phyloP scores from a whole-genome alignment of 306 rosid species.

The Dicorynia guianensis region DNA sequence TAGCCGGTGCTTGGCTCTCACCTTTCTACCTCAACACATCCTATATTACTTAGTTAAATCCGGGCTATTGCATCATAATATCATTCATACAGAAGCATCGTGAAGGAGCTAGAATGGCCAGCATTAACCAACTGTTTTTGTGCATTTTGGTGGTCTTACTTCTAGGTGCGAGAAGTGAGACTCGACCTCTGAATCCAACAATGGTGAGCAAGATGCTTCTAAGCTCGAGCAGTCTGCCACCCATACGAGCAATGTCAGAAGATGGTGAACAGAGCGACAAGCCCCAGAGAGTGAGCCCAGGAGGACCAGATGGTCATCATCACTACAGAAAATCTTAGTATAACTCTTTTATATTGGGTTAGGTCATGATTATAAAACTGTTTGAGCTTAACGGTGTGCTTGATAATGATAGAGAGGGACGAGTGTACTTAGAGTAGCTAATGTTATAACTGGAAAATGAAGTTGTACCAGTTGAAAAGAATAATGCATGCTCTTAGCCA shows the following conservation, averaged over 20 bases:
- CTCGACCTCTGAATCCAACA: constrained; percentile 43
- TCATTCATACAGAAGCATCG: too few species aligned
- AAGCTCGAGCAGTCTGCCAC: background rate
- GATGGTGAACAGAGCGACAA: background rate
- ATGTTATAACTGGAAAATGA: too few species aligned
- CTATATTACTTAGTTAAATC: too few species aligned
- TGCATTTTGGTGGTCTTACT: constrained; percentile 40
- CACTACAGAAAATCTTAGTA: background rate
- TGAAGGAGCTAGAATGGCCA: background rate
- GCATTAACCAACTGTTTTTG: background rate
- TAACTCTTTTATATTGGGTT: too few species aligned
- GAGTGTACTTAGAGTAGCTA: too few species aligned
- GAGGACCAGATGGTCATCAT: constrained; percentile 52
- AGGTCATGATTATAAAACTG: too few species aligned
- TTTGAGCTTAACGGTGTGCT: too few species aligned
- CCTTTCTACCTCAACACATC: constrained; percentile 12
- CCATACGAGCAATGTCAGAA: background rate
- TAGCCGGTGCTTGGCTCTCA: constrained; percentile 31
- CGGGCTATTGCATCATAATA: too few species aligned
- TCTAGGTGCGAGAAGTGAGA: constrained; percentile 41
- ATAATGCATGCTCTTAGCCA: too few species aligned
- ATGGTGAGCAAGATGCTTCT: background rate
- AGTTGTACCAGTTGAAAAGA: too few species aligned
- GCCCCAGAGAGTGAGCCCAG: constrained; percentile 40
- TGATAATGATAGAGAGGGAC: too few species aligned